Evolutionary conservation across 208 protist species (phyloP).

Genomic region (Acanthamoeba healyi): DNA sequence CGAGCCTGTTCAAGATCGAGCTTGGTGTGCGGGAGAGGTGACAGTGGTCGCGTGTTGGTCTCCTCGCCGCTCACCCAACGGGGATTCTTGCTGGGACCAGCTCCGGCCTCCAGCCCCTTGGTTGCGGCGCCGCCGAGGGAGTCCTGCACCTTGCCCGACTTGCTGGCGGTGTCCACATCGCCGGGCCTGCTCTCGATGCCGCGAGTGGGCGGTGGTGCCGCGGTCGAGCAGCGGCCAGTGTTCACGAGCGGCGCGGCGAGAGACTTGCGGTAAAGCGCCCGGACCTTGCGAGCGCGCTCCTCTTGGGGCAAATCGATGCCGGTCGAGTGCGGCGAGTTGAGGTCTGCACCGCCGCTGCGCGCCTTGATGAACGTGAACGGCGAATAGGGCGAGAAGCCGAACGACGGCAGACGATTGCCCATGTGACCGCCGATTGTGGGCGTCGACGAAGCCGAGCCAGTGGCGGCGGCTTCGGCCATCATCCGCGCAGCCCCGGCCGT

Average conservation of each 20-base stretch:
- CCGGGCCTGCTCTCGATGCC: background rate
- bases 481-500: background rate
- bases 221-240: background rate
- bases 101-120: too few species aligned
- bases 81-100: background rate
- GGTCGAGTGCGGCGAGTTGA: constrained; percentile 23
- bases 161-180: background rate
- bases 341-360: background rate
- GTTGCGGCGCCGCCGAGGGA: too few species aligned
- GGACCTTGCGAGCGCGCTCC: background rate
- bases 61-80: background rate
- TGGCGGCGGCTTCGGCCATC: background rate
- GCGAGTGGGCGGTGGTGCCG: background rate
- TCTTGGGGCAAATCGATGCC: constrained; percentile 21
- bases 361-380: constrained; percentile 6
- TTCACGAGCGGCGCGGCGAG: background rate
- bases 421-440: background rate
- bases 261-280: background rate
- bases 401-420: constrained; percentile 13
- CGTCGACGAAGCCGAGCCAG: background rate
- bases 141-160: too few species aligned
- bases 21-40: background rate
- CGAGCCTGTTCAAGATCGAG: background rate
- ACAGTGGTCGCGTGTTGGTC: background rate
- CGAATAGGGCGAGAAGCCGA: background rate